Percentiles rank a stretch among this genome's conserved stretches.
These are phyloP conservation scores for Leishmania arabica DNA, from an alignment of 208 protist genomes.

Conservation along the genomic window DNA sequence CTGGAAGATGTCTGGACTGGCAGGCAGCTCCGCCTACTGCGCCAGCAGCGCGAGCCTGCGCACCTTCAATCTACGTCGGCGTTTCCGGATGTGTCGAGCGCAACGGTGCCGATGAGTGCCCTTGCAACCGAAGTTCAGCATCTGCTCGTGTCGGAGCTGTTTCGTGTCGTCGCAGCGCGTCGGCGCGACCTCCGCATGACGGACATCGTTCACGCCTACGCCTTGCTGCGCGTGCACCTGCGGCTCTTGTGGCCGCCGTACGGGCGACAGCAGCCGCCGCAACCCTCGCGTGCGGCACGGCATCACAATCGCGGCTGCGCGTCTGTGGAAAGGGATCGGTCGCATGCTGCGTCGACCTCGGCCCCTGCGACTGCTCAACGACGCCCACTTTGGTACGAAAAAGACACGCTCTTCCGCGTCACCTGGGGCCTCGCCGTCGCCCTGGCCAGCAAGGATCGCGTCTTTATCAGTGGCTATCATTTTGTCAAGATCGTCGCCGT, in stretches of 20 bases:
- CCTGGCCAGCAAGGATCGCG: conserved; percentile 50
- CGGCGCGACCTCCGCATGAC: conserved; percentile 69
- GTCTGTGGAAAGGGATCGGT: no score
- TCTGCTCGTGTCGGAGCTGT: conserved; percentile 27
- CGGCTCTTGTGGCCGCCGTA: conserved; percentile 51
- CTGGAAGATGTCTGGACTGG: conserved; percentile 17
- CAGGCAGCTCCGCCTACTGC: not conserved
- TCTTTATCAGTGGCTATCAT: conserved; percentile 75
- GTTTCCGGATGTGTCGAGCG: not conserved
- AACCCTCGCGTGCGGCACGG: not conserved
- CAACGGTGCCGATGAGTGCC: not conserved
- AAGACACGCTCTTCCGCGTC: conserved; percentile 47
- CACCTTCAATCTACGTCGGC: not conserved
- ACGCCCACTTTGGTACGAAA: conserved; percentile 29
- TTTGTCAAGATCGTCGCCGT: conserved; percentile 73
- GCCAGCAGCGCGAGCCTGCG: conserved; percentile 16
- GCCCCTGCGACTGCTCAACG: not conserved
- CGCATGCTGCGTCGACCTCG: not conserved
- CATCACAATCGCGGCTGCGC: not conserved
- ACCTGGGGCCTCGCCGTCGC: conserved; percentile 50
- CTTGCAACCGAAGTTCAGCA: conserved; percentile 23
- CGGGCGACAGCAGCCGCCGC: not conserved
- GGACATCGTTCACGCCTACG: conserved; percentile 68
- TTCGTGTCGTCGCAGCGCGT: conserved; percentile 20
- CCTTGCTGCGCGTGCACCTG: conserved; percentile 71